Conservation (phyloP, 2,329 filamentous ascomycete species). For the Cladorrhinum sp. region DNA sequence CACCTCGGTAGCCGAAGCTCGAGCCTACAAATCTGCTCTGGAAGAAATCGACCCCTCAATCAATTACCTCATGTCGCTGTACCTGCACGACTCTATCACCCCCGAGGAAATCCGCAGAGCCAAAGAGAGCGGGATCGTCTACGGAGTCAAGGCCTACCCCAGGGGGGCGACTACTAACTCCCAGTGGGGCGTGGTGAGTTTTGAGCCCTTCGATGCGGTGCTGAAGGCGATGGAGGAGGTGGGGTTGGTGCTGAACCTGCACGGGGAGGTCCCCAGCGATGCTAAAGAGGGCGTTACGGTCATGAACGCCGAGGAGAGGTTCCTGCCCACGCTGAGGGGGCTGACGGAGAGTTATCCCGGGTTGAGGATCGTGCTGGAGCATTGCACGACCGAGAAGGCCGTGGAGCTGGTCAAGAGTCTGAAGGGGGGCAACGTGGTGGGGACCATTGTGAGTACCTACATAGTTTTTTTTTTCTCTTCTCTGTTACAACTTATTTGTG, state of each 20-base stretch:
- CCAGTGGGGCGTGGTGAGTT: slow-evolving; percentile 64
- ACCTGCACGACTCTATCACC: slow-evolving; percentile 29
- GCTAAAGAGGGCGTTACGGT: slow-evolving; percentile 39
- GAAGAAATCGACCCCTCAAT: slow-evolving; percentile 59
- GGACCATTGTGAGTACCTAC: slow-evolving; percentile 54
- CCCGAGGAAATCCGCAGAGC: slow-evolving; percentile 61
- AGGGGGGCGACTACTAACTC: slow-evolving; percentile 63
- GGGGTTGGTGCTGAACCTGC: slow-evolving; percentile 71
- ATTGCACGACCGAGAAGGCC: slow-evolving; percentile 82
- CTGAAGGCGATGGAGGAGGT: slow-evolving; percentile 88
- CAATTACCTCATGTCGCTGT: slow-evolving; percentile 72
- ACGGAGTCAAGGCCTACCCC: slow-evolving; percentile 47
- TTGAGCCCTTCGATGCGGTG: slow-evolving; percentile 70
- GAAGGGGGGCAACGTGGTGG: slow-evolving; percentile 73
- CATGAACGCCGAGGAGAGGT: slow-evolving; percentile 69
- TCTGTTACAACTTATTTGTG: background rate
- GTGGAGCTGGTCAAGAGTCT: slow-evolving; percentile 74
- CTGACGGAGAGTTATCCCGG: slow-evolving; percentile 74
- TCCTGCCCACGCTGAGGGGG: slow-evolving; percentile 73
- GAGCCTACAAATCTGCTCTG: slow-evolving; percentile 63
- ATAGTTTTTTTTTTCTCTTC: background rate
- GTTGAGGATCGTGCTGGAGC: slow-evolving; percentile 70
- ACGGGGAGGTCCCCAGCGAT: slow-evolving; percentile 69
- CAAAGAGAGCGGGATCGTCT: slow-evolving; percentile 63
- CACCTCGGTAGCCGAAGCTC: slow-evolving; percentile 58